phyloP scores from a whole-genome alignment of 164 flowering plant species.

The Tinospora cordifolia region DNA sequence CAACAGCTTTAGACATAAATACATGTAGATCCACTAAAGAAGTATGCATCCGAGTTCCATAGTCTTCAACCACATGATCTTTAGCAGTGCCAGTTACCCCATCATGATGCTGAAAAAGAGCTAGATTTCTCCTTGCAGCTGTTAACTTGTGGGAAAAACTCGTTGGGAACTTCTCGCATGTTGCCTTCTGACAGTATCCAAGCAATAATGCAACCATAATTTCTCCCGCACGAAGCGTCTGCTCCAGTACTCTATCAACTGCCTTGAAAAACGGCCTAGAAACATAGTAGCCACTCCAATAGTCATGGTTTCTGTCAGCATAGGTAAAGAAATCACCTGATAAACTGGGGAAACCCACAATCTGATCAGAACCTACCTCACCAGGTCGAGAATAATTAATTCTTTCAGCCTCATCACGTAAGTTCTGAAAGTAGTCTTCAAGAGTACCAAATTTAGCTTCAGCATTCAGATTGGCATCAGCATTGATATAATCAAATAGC shows the following conservation, averaged over 20 bases:
- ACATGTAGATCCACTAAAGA: constrained; percentile 83
- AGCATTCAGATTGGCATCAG: constrained; percentile 67
- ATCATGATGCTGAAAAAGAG: constrained; percentile 99
- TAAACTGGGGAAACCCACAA: constrained; percentile 80
- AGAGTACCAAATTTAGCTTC: constrained; percentile 93
- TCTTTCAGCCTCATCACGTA: constrained; percentile 87
- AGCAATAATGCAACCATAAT: constrained; percentile 69
- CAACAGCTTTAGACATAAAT: constrained; percentile 93
- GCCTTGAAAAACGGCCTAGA: constrained; percentile 98
- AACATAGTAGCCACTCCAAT: constrained; percentile 99
- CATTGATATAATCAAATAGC: constrained; percentile 86
- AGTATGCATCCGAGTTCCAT: constrained; percentile 86
- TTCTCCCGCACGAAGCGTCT: constrained; percentile 83
- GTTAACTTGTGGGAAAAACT: constrained; percentile 79
- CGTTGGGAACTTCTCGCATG: constrained; percentile 74
- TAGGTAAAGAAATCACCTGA: constrained; percentile 98
- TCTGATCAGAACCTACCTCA: constrained; percentile 74
- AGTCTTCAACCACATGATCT: constrained; percentile 89
- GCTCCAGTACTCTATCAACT: constrained; percentile 92
- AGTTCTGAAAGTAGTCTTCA: constrained; percentile 82
- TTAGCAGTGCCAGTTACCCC: constrained; percentile 98
- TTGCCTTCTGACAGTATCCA: constrained; percentile 66
- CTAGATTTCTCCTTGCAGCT: constrained; percentile 90
- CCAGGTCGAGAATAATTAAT: constrained; percentile 70
- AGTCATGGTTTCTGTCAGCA: constrained; percentile 89